phyloP scores from a whole-genome alignment of 495 filamentous ascomycete species.

The Cercophora scortea region DNA sequence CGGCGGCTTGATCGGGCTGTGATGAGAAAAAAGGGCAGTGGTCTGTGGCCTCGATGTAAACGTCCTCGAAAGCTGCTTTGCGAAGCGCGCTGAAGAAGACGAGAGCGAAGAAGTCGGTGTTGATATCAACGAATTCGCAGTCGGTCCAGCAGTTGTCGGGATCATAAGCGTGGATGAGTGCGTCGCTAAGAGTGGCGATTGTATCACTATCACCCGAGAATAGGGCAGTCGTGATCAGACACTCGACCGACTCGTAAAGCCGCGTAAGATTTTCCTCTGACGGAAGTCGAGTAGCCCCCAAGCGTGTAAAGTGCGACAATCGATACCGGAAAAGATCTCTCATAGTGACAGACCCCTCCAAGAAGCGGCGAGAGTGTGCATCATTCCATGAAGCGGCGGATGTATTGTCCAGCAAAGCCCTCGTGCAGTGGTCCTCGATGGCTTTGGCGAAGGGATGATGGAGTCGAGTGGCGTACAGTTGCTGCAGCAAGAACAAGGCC shows the following conservation, averaged over 20 bases:
- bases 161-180: constrained; percentile 9
- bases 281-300: constrained; percentile 8
- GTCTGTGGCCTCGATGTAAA: constrained; percentile 20
- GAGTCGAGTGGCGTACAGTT: constrained; percentile 5
- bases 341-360: constrained; percentile 8
- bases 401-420: constrained; percentile 8
- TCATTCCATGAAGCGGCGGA: constrained; percentile 12
- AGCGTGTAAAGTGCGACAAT: neutral
- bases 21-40: constrained; percentile 21
- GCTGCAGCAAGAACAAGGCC: constrained; percentile 12
- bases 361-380: constrained; percentile 8
- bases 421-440: constrained; percentile 10
- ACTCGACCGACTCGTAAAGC: constrained; percentile 1
- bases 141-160: constrained; percentile 1
- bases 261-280: neutral
- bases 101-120: constrained; percentile 12
- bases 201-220: constrained; percentile 6
- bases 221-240: constrained; percentile 2
- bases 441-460: constrained; percentile 7
- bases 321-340: constrained; percentile 8
- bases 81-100: constrained; percentile 19
- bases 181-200: constrained; percentile 4
- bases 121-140: constrained; percentile 13
- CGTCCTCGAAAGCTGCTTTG: constrained; percentile 14
- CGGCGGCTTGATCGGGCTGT: constrained; percentile 21